These are phyloP conservation scores for Salix koriyanagi DNA, from an alignment of 345 rosid species.

Conservation along the genomic window DNA sequence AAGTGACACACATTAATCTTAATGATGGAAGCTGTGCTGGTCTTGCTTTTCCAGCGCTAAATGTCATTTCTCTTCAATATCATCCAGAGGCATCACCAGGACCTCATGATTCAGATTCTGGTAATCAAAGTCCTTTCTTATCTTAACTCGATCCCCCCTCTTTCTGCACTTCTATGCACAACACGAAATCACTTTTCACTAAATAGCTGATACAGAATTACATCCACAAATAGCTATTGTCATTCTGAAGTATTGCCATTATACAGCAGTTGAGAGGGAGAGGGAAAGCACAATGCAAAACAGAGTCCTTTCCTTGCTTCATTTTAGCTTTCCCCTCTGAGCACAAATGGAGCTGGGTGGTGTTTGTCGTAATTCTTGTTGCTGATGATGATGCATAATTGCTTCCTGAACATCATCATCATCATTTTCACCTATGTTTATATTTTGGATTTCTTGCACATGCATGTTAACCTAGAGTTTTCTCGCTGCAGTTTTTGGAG, in stretches of 20 bases:
- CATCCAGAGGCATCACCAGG: constrained; percentile 99
- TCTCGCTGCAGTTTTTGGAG: constrained; percentile 26
- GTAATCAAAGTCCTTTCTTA: constrained; percentile 26
- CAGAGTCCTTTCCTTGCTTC: background rate
- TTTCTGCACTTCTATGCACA: background rate
- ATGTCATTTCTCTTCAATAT: constrained; percentile 86
- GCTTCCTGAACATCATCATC: background rate
- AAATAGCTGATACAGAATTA: background rate
- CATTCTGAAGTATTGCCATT: background rate
- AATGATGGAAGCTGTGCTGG: constrained; percentile 97
- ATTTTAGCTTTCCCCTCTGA: background rate
- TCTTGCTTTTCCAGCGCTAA: constrained; percentile 68
- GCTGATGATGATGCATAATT: background rate
- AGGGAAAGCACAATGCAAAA: background rate
- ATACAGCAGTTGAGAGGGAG: background rate
- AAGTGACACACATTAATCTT: constrained; percentile 90
- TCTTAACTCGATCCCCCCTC: background rate
- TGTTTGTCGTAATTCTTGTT: background rate
- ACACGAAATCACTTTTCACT: background rate
- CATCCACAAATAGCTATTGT: background rate
- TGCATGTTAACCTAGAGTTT: background rate
- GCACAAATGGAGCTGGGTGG: background rate
- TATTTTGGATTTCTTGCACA: background rate
- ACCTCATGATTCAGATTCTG: constrained; percentile 86
- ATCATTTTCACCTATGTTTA: background rate